Evolutionary conservation across 1,139 yeast species (phyloP).

Genomic region (Blastobotrys persicus): DNA sequence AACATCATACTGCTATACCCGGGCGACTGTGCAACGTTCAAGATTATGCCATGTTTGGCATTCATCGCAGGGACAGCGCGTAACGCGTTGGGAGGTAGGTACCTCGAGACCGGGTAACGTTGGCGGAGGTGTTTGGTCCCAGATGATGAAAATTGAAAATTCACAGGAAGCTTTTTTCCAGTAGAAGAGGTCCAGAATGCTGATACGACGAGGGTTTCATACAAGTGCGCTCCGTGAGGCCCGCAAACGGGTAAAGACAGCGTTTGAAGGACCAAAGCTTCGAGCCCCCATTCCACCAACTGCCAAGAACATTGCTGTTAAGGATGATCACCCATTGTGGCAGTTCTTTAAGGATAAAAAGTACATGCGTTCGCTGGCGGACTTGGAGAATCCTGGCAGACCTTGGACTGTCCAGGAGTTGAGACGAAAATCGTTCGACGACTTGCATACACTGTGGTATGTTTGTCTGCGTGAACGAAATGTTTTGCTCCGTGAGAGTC

Average conservation of each 20-base stretch:
- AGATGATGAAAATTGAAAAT: neutral
- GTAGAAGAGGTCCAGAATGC: neutral
- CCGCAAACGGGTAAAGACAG: slow-evolving; percentile 10
- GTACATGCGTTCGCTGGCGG: slow-evolving; percentile 58
- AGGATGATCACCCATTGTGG: slow-evolving; percentile 93
- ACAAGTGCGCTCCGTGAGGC: neutral
- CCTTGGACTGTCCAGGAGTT: slow-evolving; percentile 88
- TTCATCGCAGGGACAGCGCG: too few species aligned
- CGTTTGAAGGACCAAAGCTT: slow-evolving; percentile 40
- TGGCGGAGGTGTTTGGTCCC: neutral
- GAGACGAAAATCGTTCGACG: slow-evolving; percentile 88
- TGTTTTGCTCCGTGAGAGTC: slow-evolving; percentile 69
- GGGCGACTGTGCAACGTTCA: too few species aligned
- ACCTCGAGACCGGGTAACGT: neutral
- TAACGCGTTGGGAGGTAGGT: too few species aligned
- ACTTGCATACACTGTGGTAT: slow-evolving; percentile 89
- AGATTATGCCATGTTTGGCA: too few species aligned
- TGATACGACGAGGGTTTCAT: slow-evolving; percentile 2
- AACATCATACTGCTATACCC: too few species aligned
- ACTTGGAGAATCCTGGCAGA: slow-evolving; percentile 61
- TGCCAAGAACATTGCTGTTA: slow-evolving; percentile 64
- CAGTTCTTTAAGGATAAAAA: slow-evolving; percentile 69
- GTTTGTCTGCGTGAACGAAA: slow-evolving; percentile 81
- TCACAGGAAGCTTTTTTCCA: neutral
- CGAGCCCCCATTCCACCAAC: slow-evolving; percentile 88